Evolutionary conservation across 2,329 filamentous ascomycete genomes (phyloP), one percentile per base, ranked within the genome.

Genomic region (Paecilomyces sp.): DNA sequence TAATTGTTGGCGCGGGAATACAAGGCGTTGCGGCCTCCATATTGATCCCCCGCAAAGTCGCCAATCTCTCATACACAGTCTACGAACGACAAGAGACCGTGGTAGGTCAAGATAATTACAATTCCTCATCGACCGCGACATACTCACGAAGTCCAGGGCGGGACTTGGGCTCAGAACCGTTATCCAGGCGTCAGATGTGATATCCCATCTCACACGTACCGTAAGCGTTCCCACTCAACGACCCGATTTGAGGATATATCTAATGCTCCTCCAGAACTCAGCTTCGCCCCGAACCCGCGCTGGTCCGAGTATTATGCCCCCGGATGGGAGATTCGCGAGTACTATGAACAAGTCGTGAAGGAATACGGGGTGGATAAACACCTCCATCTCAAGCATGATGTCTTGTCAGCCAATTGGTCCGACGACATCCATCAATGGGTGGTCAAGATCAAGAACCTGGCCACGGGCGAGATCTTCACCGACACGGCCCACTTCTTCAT

Each of bases 141-240:
- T 47, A 34, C 50, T 25, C 30, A 50, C 7, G 22, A 4, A 28
- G 6, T 2, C n/a, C 25, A 62, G 61, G 61, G 61, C 56, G 62
- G 60, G 11, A 63, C 62, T 52, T 63, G 62, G 62, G 57, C 60
- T 2, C 60, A 62, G n/a, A 63, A 63, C 36, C 58, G 58, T 18
- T 63, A 63, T 55, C 62, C 60, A 30, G 60, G 62, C 22, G 60
- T 63, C 7, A 22, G 58, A 28, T 59, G 58, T 28, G 58, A 59
- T 25, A 55, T 59, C 28, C 58, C 58, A 6, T 55, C 58, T 34
- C 58, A 56, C 36, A 51, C 28, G 52, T 59, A 59, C 33, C 58
- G 58, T 59, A 59, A 51, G 58, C 2, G 30, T 28, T 28, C 25
- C 25, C 6, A 28, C 25, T 28, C 6, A 3, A 28, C 6, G 3